A percentile compares a stretch with the other conserved stretches of the same genome.
Conservation (phyloP, 257 asterid species). For the Gentiana macrophylla region DNA sequence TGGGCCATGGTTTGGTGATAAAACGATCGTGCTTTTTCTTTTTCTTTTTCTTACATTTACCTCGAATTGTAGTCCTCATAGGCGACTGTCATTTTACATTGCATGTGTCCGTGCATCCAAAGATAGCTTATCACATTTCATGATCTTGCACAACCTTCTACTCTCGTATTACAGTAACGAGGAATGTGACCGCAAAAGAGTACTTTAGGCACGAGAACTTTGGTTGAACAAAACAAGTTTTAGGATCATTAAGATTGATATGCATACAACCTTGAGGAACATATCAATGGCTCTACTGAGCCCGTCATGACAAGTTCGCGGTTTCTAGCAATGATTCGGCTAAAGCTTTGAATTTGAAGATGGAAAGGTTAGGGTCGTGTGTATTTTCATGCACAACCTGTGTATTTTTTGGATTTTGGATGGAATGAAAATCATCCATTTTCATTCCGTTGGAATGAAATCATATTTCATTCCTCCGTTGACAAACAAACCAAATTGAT, state of each 20-base stretch:
- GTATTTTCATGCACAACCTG: too few species aligned
- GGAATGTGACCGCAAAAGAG: conserved; percentile 46
- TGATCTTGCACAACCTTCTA: conserved; percentile 64
- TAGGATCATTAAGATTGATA: too few species aligned
- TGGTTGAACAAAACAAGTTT: conserved; percentile 45
- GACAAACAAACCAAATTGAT: too few species aligned
- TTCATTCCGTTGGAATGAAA: too few species aligned
- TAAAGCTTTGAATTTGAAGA: conserved; percentile 48
- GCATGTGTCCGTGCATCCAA: conserved; percentile 79
- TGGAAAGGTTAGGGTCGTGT: conserved; percentile 53
- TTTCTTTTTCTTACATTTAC: conserved; percentile 22
- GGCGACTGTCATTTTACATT: conserved; percentile 82
- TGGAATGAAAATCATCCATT: too few species aligned
- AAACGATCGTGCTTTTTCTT: background rate
- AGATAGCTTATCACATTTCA: conserved; percentile 76
- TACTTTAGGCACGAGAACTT: conserved; percentile 67
- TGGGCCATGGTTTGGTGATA: background rate
- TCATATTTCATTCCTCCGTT: too few species aligned
- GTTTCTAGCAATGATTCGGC: conserved; percentile 64
- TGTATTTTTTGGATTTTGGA: too few species aligned
- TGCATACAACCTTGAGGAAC: too few species aligned
- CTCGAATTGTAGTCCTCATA: conserved; percentile 68
- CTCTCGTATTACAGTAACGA: conserved; percentile 63
- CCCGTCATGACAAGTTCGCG: conserved; percentile 66
- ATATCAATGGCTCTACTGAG: background rate